A percentile compares a stretch with the other conserved stretches of the same genome.
These are phyloP conservation scores for Heliosperma pusillum DNA, from an alignment of 148 eudicot genomes.

Conservation along the genomic window DNA sequence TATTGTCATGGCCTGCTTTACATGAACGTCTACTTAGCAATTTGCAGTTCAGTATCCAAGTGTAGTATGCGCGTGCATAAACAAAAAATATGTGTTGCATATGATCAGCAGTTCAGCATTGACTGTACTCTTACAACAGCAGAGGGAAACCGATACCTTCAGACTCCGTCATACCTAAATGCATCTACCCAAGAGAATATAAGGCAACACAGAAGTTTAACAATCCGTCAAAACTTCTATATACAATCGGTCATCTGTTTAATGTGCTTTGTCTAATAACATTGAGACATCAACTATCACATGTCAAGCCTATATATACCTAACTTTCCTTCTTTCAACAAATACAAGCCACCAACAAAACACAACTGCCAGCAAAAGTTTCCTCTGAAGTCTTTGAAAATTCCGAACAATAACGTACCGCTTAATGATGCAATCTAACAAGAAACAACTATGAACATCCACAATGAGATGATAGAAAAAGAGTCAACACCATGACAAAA, in stretches of 20 bases:
- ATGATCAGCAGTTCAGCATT: too few species aligned
- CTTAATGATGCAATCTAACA: not conserved
- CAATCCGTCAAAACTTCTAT: too few species aligned
- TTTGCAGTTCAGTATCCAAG: too few species aligned
- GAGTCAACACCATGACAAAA: conserved; percentile 21
- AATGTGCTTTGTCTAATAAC: too few species aligned
- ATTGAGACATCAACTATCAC: too few species aligned
- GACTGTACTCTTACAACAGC: too few species aligned
- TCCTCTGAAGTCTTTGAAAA: not conserved
- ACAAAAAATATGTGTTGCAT: too few species aligned
- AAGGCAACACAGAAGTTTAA: conserved; percentile 1
- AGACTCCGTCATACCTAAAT: not conserved
- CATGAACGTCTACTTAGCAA: too few species aligned
- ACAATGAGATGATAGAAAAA: not conserved
- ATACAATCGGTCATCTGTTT: too few species aligned
- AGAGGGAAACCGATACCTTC: too few species aligned
- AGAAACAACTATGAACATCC: not conserved
- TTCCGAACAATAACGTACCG: not conserved
- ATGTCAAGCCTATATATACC: not conserved
- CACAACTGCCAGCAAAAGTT: not conserved
- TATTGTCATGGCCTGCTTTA: too few species aligned
- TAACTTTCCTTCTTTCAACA: not conserved
- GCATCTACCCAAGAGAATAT: not conserved
- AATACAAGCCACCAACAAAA: not conserved
- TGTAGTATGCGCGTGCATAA: too few species aligned